Evolutionary conservation across 78 protist genomes (phyloP), one percentile per base, ranked within the genome.

Genomic region (Fonticula alba): DNA sequence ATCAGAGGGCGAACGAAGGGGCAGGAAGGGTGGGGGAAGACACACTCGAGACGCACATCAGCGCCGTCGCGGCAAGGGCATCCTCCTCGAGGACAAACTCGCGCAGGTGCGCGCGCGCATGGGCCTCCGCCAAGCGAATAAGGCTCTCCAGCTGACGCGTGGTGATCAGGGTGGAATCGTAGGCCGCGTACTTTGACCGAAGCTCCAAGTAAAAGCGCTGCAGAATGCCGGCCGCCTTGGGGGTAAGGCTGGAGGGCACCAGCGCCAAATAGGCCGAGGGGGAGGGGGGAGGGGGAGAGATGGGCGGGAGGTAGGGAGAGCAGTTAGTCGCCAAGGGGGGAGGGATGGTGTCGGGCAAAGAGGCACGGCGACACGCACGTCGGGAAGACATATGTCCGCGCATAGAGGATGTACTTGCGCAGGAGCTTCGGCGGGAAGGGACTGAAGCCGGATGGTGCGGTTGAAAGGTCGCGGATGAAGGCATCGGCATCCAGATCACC

Each of bases 371-470:
- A 38, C 3, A 38, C 40, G 24, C 0, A 54, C 66, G 0, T 0
- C 7, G 99, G 99, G 17, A 65, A 70, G 15, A 80, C 80, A 56
- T 69, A 73, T 50, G 75, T 54, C 19, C 89, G 74, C 6, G 96
- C 98, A 66, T 95, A 95, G 7, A 74, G 76, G 7, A 94, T 78
- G 57, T 92, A 96, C 69, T 88, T 86, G 36, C 94, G 76, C 26
- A 96, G 53, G 10, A 91, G 67, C 17, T 14, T 0, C 2, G 69
- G 40, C 17, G 93, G 87, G 10, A 92, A 7, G 43, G 7, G 43
- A 3, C 43, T 38, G 17, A 7, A 38, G 43, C 43, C 43, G 17
- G 17, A 7, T 38, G 17, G 43, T 7, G 43, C 43, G 43, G 43
- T 9, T 9, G 43, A 38, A 7, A 3, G 3, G 17, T 3, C 17